Evolutionary conservation across 306 rosid species (phyloP), one percentile per base, ranked within the genome.

Genomic region (Quercus rubra): DNA sequence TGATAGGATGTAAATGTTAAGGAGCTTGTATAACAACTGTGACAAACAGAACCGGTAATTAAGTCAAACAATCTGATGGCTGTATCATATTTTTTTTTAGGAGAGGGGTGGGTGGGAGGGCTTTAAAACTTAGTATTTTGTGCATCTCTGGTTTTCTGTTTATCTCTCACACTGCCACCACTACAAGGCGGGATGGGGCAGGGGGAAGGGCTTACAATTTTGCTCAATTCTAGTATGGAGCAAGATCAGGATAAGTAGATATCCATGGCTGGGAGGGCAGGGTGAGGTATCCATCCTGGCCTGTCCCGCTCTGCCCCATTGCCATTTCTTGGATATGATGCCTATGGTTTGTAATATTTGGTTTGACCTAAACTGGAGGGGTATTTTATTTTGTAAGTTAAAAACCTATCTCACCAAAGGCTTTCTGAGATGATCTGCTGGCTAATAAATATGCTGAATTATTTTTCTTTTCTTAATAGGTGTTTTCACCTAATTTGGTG

Each of bases 351-450:
- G 2, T 66, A 71, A 8, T 56, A 23, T 61, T 67, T 55, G 56
- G 33, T 82, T 74, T 74, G 28, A 41, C 73, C 21, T 57, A 52
- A 69, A 30, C 43, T 57, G 63, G 13, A 57, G 63, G 63, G 27
- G 25, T 76, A 20, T 76, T 4, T 38, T 28, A 54, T 38, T 74
- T 75, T 71, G 19, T 10, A 43, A 38, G 75, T 61, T 58, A 17
- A 28, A 64, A 27, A 28, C 41, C 46, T 19, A 64, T 25, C n/a
- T 27, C 43, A 25, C 71, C 8, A 8, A 15, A 46, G 35, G 71
- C 7, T 64, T 64, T 27, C 63, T 57, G 63, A 57, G 21, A 6
- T 57, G 63, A 5, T 57, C 27, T 57, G 13, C 23, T 57, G 63
- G 63, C 63, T 20, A 57, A 57, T 57, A 57, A 57, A 28, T 20